These are phyloP conservation scores for Monosporascus sp. DNA, from an alignment of 2,329 filamentous ascomycete species.

Conservation along the genomic window DNA sequence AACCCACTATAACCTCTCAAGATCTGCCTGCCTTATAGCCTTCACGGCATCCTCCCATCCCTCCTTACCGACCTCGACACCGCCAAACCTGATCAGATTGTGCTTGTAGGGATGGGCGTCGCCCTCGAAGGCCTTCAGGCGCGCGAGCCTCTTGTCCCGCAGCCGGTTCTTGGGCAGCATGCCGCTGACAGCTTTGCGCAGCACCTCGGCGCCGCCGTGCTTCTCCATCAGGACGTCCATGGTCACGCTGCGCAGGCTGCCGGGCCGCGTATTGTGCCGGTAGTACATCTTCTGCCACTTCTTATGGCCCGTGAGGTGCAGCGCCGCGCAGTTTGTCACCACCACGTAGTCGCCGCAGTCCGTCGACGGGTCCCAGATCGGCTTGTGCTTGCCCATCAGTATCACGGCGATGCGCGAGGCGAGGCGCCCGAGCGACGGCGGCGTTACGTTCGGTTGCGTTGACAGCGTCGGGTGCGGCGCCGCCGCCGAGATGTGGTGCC, in stretches of 20 bases:
- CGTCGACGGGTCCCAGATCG: constrained; percentile 92
- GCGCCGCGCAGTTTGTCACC: constrained; percentile 78
- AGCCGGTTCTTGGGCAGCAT: constrained; percentile 98
- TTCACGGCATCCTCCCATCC: constrained; percentile 50
- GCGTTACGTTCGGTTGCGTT: constrained; percentile 51
- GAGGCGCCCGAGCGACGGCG: constrained; percentile 81
- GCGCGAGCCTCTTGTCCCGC: constrained; percentile 77
- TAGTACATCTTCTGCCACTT: constrained; percentile 94
- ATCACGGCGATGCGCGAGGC: constrained; percentile 80
- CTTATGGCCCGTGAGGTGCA: constrained; percentile 89
- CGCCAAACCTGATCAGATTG: constrained; percentile 73
- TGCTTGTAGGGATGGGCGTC: constrained; percentile 82
- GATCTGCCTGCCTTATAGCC: constrained; percentile 44
- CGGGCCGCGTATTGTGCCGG: constrained; percentile 85
- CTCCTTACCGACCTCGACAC: constrained; percentile 47
- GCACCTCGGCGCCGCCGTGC: constrained; percentile 85
- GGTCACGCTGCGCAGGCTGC: constrained; percentile 78
- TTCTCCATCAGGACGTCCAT: constrained; percentile 96
- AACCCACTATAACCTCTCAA: constrained; percentile 42
- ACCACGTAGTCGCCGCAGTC: constrained; percentile 99
- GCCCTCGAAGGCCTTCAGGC: constrained; percentile 96
- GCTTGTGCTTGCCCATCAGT: constrained; percentile 99
- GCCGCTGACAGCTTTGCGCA: constrained; percentile 86
- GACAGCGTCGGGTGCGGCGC: constrained; percentile 58
- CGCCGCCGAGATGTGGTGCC: constrained; percentile 80